These are phyloP conservation scores for Ustilago cynodontis DNA, from an alignment of 1,284 basidiomycete species.

Conservation along the genomic window DNA sequence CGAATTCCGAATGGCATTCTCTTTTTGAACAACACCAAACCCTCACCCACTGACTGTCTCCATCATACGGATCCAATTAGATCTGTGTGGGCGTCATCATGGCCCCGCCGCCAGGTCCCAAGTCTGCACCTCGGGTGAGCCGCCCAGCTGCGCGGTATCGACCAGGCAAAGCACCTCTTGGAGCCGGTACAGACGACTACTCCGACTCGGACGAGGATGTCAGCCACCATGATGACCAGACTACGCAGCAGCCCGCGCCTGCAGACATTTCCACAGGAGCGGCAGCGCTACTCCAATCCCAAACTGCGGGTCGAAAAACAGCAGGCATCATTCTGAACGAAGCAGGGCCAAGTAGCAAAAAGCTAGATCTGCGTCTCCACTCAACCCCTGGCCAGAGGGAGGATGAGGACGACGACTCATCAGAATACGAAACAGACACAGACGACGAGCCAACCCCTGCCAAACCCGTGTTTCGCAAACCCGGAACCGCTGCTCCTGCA, in stretches of 20 bases:
- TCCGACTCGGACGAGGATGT: slow-evolving; percentile 44
- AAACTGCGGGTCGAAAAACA: slow-evolving; percentile 10
- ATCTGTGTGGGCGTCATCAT: background rate
- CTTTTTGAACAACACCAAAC: background rate
- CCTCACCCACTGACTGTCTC: background rate
- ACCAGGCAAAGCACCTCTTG: slow-evolving; percentile 64
- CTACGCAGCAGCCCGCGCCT: background rate
- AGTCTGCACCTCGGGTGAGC: slow-evolving; percentile 31
- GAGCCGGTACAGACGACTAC: slow-evolving; percentile 31
- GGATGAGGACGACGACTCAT: slow-evolving; percentile 22
- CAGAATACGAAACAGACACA: slow-evolving; percentile 75
- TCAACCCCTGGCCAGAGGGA: background rate
- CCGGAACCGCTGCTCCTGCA: slow-evolving; percentile 13
- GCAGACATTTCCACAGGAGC: slow-evolving; percentile 17
- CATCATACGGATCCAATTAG: too few relatives aligned
- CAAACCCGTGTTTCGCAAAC: slow-evolving; percentile 49
- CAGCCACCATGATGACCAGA: background rate
- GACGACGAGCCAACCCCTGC: slow-evolving; percentile 52
- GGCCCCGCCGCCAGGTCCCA: slow-evolving; percentile 19
- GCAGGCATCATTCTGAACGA: slow-evolving; percentile 26
- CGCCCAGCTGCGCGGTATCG: slow-evolving; percentile 65
- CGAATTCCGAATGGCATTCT: background rate
- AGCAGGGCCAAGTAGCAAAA: slow-evolving; percentile 21
- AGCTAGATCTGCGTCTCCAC: slow-evolving; percentile 34
- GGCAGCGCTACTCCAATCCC: slow-evolving; percentile 4